These are phyloP conservation scores for Hypomontagnella monticulosa DNA, from an alignment of 495 filamentous ascomycete species.

Conservation along the genomic window DNA sequence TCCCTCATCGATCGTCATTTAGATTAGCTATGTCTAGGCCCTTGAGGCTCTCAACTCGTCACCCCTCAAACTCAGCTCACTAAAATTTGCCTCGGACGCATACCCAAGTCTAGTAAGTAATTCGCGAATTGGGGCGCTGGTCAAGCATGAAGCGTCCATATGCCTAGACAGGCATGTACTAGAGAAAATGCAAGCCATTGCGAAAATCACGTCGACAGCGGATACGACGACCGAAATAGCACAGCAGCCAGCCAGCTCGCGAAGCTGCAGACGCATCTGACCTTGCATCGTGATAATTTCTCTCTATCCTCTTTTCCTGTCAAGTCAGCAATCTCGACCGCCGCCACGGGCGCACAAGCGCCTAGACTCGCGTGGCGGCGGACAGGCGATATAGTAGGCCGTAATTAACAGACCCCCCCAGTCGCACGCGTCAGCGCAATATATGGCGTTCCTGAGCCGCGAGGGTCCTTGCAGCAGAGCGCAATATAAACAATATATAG, in stretches of 20 bases:
- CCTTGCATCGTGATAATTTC: too few relatives aligned
- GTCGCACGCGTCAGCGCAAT: conserved; percentile 31
- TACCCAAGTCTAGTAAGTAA: conserved; percentile 21
- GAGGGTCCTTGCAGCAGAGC: not conserved
- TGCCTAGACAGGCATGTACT: not conserved
- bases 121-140: not conserved
- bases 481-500: too few relatives aligned
- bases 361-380: conserved; percentile 7
- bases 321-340: too few relatives aligned
- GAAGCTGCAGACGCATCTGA: too few relatives aligned
- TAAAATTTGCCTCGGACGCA: conserved; percentile 1
- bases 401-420: not conserved
- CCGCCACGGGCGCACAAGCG: not conserved
- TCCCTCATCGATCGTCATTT: conserved; percentile 1
- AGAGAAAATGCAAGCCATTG: not conserved
- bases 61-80: not conserved
- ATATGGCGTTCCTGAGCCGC: conserved; percentile 6
- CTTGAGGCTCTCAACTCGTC: not conserved
- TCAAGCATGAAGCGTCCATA: not conserved
- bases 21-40: conserved; percentile 6
- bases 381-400: not conserved
- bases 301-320: too few relatives aligned
- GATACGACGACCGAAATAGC: conserved; percentile 16
- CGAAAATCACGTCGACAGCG: not conserved
- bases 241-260: not conserved